A percentile compares a stretch with the other conserved stretches of the same genome.
These are phyloP conservation scores for Apiospora hydei DNA, from an alignment of 2,329 filamentous ascomycete species.

Conservation along the genomic window DNA sequence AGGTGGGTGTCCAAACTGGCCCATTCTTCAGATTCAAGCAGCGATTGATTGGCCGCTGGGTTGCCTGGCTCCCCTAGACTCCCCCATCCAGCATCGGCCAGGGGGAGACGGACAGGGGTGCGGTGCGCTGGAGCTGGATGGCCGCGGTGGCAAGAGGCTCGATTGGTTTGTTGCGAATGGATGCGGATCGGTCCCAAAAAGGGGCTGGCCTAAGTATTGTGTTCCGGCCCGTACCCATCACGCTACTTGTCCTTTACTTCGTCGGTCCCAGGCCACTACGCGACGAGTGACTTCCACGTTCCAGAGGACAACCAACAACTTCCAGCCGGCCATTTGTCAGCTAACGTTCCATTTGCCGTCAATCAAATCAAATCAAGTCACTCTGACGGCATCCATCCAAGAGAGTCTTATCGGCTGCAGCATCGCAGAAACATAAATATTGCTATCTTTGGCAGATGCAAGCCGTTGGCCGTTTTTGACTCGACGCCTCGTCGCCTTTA, in stretches of 20 bases:
- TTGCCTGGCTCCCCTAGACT: not conserved
- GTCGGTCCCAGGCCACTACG: not conserved
- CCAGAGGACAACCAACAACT: not conserved
- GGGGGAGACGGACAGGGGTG: not conserved
- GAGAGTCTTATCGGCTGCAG: not conserved
- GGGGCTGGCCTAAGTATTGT: slow-evolving; percentile 20
- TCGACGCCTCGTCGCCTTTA: slow-evolving; percentile 1
- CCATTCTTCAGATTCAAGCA: slow-evolving; percentile 16
- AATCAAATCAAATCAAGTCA: not conserved
- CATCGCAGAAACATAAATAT: slow-evolving; percentile 17
- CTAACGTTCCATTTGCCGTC: not conserved
- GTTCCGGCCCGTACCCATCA: slow-evolving; percentile 18
- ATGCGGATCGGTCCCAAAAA: slow-evolving; percentile 19
- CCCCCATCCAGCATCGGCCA: not conserved
- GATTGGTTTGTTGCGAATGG: slow-evolving; percentile 12
- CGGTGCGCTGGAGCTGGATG: not conserved
- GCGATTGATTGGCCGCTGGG: slow-evolving; percentile 1
- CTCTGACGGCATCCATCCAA: not conserved
- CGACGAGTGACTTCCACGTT: slow-evolving; percentile 6
- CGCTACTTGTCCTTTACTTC: slow-evolving; percentile 14
- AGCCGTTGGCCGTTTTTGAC: slow-evolving; percentile 4
- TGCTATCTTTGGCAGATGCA: slow-evolving; percentile 12
- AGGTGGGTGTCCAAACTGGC: slow-evolving; percentile 1
- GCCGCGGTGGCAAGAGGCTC: slow-evolving; percentile 7
- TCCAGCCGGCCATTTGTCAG: not conserved